These are phyloP conservation scores for Erythrophleum ivorense DNA, from an alignment of 331 rosid genomes.

Conservation along the genomic window DNA sequence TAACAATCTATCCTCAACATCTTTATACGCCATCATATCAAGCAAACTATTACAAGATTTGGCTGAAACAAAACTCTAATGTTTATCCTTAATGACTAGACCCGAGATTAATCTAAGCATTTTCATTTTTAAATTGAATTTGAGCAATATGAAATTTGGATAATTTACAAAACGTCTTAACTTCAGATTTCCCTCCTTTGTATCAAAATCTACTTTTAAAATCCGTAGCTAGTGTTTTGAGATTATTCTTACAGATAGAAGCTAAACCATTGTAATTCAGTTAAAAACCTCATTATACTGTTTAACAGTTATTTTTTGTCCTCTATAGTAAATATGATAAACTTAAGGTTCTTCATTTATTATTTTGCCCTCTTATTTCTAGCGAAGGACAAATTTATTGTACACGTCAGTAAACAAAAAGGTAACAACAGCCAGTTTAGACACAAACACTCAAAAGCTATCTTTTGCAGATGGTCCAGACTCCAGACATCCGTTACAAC, in stretches of 20 bases:
- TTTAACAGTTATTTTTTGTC: not conserved
- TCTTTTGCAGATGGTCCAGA: constrained; percentile 30
- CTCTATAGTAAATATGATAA: not conserved
- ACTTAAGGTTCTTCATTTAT: not conserved
- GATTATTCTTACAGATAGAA: not conserved
- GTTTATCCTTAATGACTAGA: constrained; percentile 8
- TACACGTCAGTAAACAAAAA: not conserved
- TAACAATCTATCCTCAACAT: not conserved
- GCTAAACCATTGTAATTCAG: not conserved
- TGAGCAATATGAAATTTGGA: not conserved
- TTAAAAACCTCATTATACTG: not conserved
- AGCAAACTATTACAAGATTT: constrained; percentile 18
- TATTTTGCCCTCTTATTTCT: not conserved
- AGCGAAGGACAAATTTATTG: not conserved
- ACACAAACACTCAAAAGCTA: constrained; percentile 25
- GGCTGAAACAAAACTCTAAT: not conserved
- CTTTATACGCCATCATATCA: constrained; percentile 24
- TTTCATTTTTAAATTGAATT: too few species aligned
- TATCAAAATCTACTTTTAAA: too few species aligned
- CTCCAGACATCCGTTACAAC: constrained; percentile 10
- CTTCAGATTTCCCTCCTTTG: too few species aligned
- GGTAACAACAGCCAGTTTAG: constrained; percentile 11
- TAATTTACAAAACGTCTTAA: not conserved
- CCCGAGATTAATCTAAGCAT: not conserved
- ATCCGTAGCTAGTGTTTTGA: too few species aligned